phyloP scores from a whole-genome alignment of 2,329 filamentous ascomycete species.

The Pseudopyrenochaeta lycopersici region DNA sequence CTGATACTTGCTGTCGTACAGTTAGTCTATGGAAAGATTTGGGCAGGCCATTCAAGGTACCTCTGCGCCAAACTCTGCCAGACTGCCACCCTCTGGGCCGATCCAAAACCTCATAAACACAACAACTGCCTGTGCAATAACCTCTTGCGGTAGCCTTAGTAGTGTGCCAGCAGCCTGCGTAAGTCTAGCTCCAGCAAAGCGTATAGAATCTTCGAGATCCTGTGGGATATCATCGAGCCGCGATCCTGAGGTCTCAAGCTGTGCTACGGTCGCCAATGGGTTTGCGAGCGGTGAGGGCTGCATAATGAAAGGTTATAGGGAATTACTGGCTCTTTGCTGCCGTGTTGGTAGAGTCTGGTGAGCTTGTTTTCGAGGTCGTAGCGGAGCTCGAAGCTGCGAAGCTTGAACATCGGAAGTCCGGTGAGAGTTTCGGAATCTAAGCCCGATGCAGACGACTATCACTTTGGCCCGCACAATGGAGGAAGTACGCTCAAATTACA shows the following conservation, averaged over 20 bases:
- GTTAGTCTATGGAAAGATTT: conserved; percentile 13
- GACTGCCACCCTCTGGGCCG: conserved; percentile 60
- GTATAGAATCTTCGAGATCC: conserved; percentile 76
- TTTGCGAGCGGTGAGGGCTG: conserved; percentile 64
- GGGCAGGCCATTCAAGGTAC: conserved; percentile 53
- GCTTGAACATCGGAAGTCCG: conserved; percentile 11
- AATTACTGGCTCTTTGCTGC: neutral
- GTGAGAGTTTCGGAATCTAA: conserved; percentile 9
- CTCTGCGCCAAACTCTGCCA: conserved; percentile 64
- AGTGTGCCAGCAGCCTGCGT: conserved; percentile 83
- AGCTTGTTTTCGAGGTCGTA: conserved; percentile 1
- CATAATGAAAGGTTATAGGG: conserved; percentile 21
- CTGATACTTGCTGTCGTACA: conserved; percentile 76
- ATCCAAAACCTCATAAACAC: conserved; percentile 84
- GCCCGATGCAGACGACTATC: conserved; percentile 1
- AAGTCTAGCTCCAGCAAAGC: conserved; percentile 75
- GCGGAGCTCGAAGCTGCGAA: conserved; percentile 13
- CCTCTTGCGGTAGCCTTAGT: conserved; percentile 83
- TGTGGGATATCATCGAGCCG: conserved; percentile 67
- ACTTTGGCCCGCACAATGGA: conserved; percentile 1
- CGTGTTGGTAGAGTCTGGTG: conserved; percentile 1
- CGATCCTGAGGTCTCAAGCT: conserved; percentile 68
- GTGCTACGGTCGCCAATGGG: conserved; percentile 74
- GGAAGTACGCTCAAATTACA: neutral
- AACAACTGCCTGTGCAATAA: conserved; percentile 85